phyloP scores from a whole-genome alignment of 345 rosid species.

The Draba incana region DNA sequence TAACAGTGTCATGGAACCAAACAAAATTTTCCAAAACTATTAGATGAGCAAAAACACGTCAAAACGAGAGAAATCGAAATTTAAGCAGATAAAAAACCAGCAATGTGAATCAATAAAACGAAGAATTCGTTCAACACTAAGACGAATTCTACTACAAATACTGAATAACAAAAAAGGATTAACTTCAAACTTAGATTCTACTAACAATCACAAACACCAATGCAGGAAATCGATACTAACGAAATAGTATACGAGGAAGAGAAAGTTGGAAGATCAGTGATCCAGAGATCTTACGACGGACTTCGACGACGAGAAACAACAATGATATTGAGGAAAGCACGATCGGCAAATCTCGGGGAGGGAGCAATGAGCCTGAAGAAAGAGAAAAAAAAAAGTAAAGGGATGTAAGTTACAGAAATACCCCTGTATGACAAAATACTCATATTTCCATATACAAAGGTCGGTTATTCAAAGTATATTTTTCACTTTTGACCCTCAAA shows the following conservation, averaged over 20 bases:
- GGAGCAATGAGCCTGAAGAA: conserved; percentile 12
- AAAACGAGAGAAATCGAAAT: too few species aligned
- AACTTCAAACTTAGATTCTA: conserved; percentile 25
- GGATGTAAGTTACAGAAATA: conserved; percentile 13
- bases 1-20: conserved; percentile 5
- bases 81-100: background rate
- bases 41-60: conserved; percentile 13
- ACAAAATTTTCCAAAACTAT: conserved; percentile 4
- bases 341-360: conserved; percentile 40
- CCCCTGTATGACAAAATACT: conserved; percentile 9
- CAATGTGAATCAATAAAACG: conserved; percentile 24
- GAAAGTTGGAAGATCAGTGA: conserved; percentile 16
- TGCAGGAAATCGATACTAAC: conserved; percentile 22
- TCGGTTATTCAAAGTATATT: conserved; percentile 14
- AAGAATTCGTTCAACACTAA: background rate
- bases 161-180: conserved; percentile 16
- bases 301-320: conserved; percentile 40
- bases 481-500: background rate
- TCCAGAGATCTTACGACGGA: conserved; percentile 35
- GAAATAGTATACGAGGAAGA: conserved; percentile 5
- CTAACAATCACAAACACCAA: conserved; percentile 5
- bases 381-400: conserved; percentile 5
- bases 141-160: conserved; percentile 20
- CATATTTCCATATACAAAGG: conserved; percentile 8
- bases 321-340: conserved; percentile 39